Percentiles rank a stretch among this genome's conserved stretches.
These are phyloP conservation scores for Russula lepida DNA, from an alignment of 768 basidiomycete species.

Conservation along the genomic window DNA sequence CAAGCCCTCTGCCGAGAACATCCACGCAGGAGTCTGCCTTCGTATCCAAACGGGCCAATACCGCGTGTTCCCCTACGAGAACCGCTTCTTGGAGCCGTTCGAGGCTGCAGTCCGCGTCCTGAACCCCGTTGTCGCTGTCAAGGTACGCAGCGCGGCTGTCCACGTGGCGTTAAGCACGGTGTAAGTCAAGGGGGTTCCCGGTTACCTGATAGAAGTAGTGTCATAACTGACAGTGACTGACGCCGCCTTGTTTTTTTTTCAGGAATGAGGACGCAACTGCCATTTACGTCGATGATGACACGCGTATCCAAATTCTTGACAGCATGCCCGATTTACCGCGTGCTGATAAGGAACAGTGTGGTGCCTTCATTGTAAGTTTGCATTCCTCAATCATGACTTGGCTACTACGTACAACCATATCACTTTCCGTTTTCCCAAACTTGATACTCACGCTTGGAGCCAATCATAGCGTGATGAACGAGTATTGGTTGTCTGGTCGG, in stretches of 20 bases:
- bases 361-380: slow-evolving; percentile 67
- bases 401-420: too few species aligned
- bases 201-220: slow-evolving; percentile 11
- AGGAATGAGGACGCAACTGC: slow-evolving; percentile 52
- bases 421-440: neutral
- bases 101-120: slow-evolving; percentile 67
- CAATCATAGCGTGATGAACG: slow-evolving; percentile 71
- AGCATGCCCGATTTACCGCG: slow-evolving; percentile 56
- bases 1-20: slow-evolving; percentile 75
- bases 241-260: neutral
- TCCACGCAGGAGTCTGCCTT: slow-evolving; percentile 71
- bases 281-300: slow-evolving; percentile 68
- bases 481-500: slow-evolving; percentile 78
- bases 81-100: slow-evolving; percentile 70
- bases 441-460: neutral
- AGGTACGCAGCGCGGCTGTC: slow-evolving; percentile 69
- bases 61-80: slow-evolving; percentile 81
- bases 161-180: slow-evolving; percentile 67
- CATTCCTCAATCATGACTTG: neutral
- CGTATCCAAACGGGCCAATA: slow-evolving; percentile 60
- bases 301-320: slow-evolving; percentile 80
- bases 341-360: slow-evolving; percentile 88
- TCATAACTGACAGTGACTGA: neutral
- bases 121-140: slow-evolving; percentile 81
- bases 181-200: slow-evolving; percentile 32